Evolutionary conservation across 257 asterid genomes (phyloP), one percentile per base, ranked within the genome.

Genomic region (Ajuga chamaepitys): DNA sequence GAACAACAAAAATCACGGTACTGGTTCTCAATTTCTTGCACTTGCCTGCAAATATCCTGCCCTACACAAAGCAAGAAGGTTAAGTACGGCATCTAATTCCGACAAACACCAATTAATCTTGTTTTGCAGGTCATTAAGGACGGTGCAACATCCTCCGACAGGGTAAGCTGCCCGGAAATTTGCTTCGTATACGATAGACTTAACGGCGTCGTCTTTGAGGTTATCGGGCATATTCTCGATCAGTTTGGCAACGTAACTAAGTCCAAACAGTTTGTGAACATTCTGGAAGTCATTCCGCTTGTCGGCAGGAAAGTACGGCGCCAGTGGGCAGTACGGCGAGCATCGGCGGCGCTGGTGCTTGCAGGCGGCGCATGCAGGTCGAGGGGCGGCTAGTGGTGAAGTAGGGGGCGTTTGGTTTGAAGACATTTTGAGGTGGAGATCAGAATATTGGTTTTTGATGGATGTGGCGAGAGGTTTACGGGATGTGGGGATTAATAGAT

Each of bases 341-440:
- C 4, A 77, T 62, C 3, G 56, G 14, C 83, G 59, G 1, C 95
- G 81, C 22, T 73, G 87, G 61, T 78, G 71, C 57, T 79, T 83
- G 81, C 93, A 83, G 11, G 80, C 87, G 1, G 93, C 87, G 67
- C 93, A 82, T 0, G 94, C 84, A 22, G 61, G 64, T 5, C 68
- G 4, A n/a, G 59, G 16, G 13, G 25, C 1, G 41, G n/a, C n/a
- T n/a, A n/a, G n/a, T n/a, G n/a, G n/a, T n/a, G n/a, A n/a, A n/a
- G n/a, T n/a, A n/a, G n/a, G n/a, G n/a, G n/a, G n/a, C n/a, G n/a
- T n/a, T n/a, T n/a, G n/a, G n/a, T n/a, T n/a, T n/a, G n/a, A n/a
- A n/a, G n/a, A n/a, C n/a, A n/a, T n/a, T n/a, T n/a, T n/a, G n/a
- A n/a, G n/a, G n/a, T n/a, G n/a, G n/a, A n/a, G n/a, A n/a, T n/a